These are phyloP conservation scores for Penicillium canescens DNA, from an alignment of 495 filamentous ascomycete genomes.

Conservation along the genomic window DNA sequence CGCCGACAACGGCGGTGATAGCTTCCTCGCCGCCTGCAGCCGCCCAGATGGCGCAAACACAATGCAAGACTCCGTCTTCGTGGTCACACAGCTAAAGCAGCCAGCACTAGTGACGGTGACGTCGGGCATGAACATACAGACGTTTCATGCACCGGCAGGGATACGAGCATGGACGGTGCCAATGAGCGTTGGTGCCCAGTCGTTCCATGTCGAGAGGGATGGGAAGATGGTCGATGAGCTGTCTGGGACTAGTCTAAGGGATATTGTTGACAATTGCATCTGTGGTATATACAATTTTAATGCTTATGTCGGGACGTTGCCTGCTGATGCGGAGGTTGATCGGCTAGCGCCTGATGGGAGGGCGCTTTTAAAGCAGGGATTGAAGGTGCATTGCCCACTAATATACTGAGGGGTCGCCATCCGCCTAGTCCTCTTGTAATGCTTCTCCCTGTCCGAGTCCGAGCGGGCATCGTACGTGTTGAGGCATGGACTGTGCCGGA, in stretches of 20 bases:
- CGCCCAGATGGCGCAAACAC: slow-evolving; percentile 55
- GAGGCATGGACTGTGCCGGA: no score
- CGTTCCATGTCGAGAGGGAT: slow-evolving; percentile 48
- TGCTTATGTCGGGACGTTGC: slow-evolving; percentile 47
- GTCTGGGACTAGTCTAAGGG: slow-evolving; percentile 53
- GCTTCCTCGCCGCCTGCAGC: slow-evolving; percentile 60
- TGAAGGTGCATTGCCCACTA: slow-evolving; percentile 34
- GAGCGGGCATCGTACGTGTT: no score
- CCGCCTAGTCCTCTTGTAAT: no score
- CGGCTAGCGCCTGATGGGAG: slow-evolving; percentile 27
- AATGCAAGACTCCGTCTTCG: slow-evolving; percentile 56
- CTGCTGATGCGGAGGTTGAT: slow-evolving; percentile 29
- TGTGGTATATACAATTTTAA: slow-evolving; percentile 69
- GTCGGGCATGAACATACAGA: slow-evolving; percentile 45
- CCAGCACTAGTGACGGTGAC: slow-evolving; percentile 47
- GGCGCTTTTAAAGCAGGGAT: slow-evolving; percentile 27
- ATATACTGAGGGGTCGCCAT: slow-evolving; percentile 21
- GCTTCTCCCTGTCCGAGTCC: no score
- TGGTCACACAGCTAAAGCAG: slow-evolving; percentile 53
- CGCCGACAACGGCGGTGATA: slow-evolving; percentile 46
- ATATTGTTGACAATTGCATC: slow-evolving; percentile 51
- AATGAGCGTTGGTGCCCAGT: slow-evolving; percentile 58
- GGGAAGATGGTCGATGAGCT: slow-evolving; percentile 39
- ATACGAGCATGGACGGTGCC: slow-evolving; percentile 48
- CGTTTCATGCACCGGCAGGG: slow-evolving; percentile 53